Base-by-base conservation (phyloP, 176 grass and related monocot genomes). In the Avena insularis region DNA sequence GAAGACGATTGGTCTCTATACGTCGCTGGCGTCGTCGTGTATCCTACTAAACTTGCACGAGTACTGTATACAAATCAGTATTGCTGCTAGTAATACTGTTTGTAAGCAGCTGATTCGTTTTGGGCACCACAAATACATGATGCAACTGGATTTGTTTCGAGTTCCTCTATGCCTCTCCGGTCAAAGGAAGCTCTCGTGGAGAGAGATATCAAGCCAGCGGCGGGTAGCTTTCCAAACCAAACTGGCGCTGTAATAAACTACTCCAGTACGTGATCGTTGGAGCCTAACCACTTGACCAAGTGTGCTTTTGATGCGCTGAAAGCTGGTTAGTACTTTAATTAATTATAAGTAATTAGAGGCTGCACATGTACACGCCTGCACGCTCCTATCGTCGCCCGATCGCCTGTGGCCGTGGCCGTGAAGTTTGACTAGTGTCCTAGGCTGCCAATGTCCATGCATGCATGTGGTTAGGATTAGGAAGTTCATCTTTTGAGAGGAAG, bases 231-330 rank as follows among this genome's bases (percentile, higher is more conserved):
- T 83, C 74, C 31, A 71, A 84, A 66, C 71, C 54, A 54, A 71
- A 79, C 75, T 45, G 12, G 0, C 40, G 11, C 11, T 8, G 70
- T 38, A 45, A 17, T 67, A 76, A 85, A 85, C 57, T 51, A 64
- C 64, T 2, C 4, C 33, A 35, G 33, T 48, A 48, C 64, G 40
- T 19, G 88, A 83, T 63, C 8, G 36, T 8, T 46, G 79, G 54
- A 43, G 84, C 73, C 72, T 79, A 72, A 83, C 73, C 79, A 87
- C 66, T 91, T 87, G 89, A 27, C 66, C 75, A 66, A 78, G 89
- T 25, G 83, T 71, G 67, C 85, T 80, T 91, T 91, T 84, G 85
- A 91, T 87, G 80, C 38, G 75, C 68, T 25, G 71, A 45, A 65
- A 35, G 48, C 57, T 40, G 47, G 65, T 78, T 25, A 25, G 25